Evolutionary conservation across 1,284 basidiomycete species (phyloP).

Genomic region (Caloboletus inedulis): DNA sequence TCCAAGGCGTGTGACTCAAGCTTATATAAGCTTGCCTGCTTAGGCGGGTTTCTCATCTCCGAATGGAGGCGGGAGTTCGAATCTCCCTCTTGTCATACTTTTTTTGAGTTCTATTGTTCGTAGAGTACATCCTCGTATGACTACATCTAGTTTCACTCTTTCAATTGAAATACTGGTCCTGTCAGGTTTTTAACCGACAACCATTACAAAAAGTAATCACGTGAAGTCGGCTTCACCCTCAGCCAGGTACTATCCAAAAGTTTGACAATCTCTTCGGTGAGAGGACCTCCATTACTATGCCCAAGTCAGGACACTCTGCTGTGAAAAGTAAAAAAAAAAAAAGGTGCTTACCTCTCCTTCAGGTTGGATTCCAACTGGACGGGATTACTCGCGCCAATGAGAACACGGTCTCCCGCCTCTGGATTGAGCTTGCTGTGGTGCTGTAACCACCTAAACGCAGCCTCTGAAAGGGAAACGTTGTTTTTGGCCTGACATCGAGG

Average conservation of each 20-base stretch:
- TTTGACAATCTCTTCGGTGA: conserved; percentile 45
- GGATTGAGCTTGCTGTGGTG: conserved; percentile 32
- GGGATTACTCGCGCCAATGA: conserved; percentile 38
- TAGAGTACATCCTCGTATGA: no score
- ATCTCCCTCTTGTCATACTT: conserved; percentile 31
- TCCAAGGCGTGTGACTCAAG: conserved; percentile 34
- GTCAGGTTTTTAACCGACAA: neutral
- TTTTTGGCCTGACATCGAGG: conserved; percentile 13
- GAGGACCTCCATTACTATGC: conserved; percentile 43
- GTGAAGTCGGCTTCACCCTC: conserved; percentile 11
- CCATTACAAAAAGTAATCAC: conserved; percentile 1
- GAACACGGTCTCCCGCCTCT: conserved; percentile 26
- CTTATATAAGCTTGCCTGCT: conserved; percentile 28
- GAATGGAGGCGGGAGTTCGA: conserved; percentile 34
- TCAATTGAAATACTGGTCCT: neutral
- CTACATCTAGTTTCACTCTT: no score
- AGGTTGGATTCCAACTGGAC: conserved; percentile 28
- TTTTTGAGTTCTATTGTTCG: no score
- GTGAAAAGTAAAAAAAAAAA: no score
- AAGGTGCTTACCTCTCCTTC: conserved; percentile 7
- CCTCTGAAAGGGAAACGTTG: conserved; percentile 13
- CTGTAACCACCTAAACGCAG: conserved; percentile 34
- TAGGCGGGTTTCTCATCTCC: conserved; percentile 31
- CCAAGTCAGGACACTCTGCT: neutral
- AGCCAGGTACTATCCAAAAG: conserved; percentile 40